Evolutionary conservation across 345 rosid genomes (phyloP), one percentile per base, ranked within the genome.

Genomic region (Laguncularia racemosa): DNA sequence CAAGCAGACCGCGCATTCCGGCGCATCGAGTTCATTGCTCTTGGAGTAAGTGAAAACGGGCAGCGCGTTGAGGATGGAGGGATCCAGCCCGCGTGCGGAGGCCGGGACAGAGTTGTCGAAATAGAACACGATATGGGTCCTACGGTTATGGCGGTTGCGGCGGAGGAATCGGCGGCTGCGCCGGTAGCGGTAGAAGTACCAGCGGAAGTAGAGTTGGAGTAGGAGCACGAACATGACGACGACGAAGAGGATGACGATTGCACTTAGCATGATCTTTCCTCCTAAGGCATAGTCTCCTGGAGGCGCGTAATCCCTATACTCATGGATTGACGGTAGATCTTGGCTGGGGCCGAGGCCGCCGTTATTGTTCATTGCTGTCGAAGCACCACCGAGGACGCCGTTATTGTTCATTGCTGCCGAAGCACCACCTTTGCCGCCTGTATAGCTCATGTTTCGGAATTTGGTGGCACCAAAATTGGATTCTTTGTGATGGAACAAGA

Each of bases 181-280:
- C 12, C 78, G 82, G 4, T 84, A 73, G 10, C 72, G 89, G 78
- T 81, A 82, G 53, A 82, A 80, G 76, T 79, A 84, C 95, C 95
- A 90, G 20, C 97, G 96, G n/a, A 88, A 87, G 77, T 84, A 93
- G 62, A 93, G 84, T 47, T 90, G 96, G 76, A 93, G 78, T 52
- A 63, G 67, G 50, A 87, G 64, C 82, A 88, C 80, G 58, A 82
- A 50, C 40, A 87, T 40, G 23, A 87, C 84, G 23, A 87, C 80
- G 71, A 90, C 80, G 75, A 93, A 85, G 60, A 93, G 72, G 46
- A 90, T 59, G 0, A 84, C 61, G 10, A 93, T 82, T 0, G 91
- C 80, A 60, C 63, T 71, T 12, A 93, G 78, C 97, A 90, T 84
- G 50, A 90, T 78, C 56, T 58, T 82, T 28, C 96, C 95, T 71